phyloP scores from a whole-genome alignment of 176 grass and related monocot genomes.

The Aegilops bicornis region DNA sequence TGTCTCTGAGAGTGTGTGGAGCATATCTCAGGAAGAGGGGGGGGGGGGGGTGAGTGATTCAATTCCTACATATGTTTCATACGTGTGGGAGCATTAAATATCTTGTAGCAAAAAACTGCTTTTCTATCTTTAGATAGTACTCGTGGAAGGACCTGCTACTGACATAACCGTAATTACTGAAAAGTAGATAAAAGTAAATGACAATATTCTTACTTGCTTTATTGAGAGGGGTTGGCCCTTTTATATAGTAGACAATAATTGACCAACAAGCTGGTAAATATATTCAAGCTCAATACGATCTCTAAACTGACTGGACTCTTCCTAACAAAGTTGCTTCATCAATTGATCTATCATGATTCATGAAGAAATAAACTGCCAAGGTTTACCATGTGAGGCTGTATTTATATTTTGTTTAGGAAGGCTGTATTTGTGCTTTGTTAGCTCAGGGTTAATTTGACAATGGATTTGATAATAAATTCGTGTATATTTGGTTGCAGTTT shows the following conservation, averaged over 20 bases:
- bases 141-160: not conserved
- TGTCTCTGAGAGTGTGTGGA: too few species aligned
- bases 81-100: not conserved
- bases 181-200: not conserved
- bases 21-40: too few species aligned
- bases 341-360: constrained; percentile 14
- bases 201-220: not conserved
- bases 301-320: not conserved
- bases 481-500: constrained; percentile 58
- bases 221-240: not conserved
- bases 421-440: not conserved
- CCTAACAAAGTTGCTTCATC: not conserved
- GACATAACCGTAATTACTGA: not conserved
- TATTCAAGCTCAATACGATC: not conserved
- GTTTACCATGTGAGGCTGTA: not conserved
- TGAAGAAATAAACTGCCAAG: constrained; percentile 9
- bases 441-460: not conserved
- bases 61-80: not conserved
- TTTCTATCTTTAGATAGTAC: not conserved
- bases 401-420: not conserved
- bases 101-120: not conserved
- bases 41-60: too few species aligned
- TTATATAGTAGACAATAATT: not conserved
- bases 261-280: not conserved
- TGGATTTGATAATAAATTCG: constrained; percentile 25